Evolutionary conservation across 257 asterid species (phyloP).

Genomic region (Salvia miltiorrhiza): DNA sequence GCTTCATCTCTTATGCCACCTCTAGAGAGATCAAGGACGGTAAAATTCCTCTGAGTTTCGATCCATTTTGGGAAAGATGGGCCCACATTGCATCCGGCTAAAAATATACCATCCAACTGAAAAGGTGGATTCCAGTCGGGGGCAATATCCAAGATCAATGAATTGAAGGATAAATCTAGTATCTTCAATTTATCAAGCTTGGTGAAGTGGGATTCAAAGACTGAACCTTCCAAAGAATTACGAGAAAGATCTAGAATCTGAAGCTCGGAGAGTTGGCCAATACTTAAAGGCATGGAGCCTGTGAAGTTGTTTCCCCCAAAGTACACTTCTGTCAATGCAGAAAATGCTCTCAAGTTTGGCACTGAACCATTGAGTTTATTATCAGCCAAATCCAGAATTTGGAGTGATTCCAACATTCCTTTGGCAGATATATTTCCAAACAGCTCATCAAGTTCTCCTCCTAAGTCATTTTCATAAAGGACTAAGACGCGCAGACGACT

Average conservation of each 20-base stretch:
- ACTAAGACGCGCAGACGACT: no score
- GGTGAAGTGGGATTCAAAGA: constrained; percentile 23
- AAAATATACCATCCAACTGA: constrained; percentile 5
- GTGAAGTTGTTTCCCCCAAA: neutral
- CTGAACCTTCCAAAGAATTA: constrained; percentile 23
- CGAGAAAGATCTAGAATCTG: neutral
- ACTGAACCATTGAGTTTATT: constrained; percentile 20
- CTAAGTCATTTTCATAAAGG: no score
- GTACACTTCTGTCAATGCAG: neutral
- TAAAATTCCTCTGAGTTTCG: constrained; percentile 21
- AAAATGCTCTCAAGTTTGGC: neutral
- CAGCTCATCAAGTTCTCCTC: neutral
- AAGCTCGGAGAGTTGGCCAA: constrained; percentile 18
- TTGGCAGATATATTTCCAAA: neutral
- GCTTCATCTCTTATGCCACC: constrained; percentile 13
- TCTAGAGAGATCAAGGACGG: constrained; percentile 30
- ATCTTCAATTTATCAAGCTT: constrained; percentile 17
- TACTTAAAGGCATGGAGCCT: neutral
- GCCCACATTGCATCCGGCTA: constrained; percentile 26
- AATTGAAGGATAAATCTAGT: constrained; percentile 28
- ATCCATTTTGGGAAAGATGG: constrained; percentile 40
- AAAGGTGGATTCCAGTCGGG: constrained; percentile 30
- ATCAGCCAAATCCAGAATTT: neutral
- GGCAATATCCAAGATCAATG: constrained; percentile 2
- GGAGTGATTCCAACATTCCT: neutral